phyloP scores from a whole-genome alignment of 2,329 filamentous ascomycete species.

The Cladosporium sp. region DNA sequence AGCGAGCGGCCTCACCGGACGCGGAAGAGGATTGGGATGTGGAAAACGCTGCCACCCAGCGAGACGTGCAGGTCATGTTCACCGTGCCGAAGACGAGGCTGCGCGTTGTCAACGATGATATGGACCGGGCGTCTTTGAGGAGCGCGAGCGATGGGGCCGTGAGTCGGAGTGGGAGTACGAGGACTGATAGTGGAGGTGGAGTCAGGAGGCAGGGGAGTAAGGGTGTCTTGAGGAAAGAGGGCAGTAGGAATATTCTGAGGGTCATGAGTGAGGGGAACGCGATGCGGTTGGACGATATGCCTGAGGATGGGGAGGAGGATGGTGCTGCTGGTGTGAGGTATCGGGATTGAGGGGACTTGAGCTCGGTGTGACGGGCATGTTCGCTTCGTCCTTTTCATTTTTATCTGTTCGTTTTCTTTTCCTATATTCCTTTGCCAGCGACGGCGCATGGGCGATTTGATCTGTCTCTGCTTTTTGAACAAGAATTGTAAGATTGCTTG shows the following conservation, averaged over 20 bases:
- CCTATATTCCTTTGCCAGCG: not conserved
- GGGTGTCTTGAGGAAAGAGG: too few species aligned
- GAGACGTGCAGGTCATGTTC: conserved; percentile 66
- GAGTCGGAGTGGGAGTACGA: conserved; percentile 18
- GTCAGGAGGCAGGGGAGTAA: conserved; percentile 16
- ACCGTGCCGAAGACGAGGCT: conserved; percentile 84
- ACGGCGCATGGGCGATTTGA: not conserved
- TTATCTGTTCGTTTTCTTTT: not conserved
- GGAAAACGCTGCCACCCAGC: conserved; percentile 41
- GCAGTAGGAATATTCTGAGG: conserved; percentile 15
- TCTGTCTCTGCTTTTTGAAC: not conserved
- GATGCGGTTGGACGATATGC: not conserved
- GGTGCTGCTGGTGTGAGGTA: not conserved
- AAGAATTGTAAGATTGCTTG: too few species aligned
- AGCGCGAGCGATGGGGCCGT: conserved; percentile 27
- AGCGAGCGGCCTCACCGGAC: conserved; percentile 16
- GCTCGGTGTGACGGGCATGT: too few species aligned
- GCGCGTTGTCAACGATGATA: conserved; percentile 80
- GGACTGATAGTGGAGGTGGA: not conserved
- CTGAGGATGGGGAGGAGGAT: not conserved
- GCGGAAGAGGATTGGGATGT: conserved; percentile 48
- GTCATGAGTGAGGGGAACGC: conserved; percentile 15
- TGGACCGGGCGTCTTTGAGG: conserved; percentile 35
- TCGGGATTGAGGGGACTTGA: not conserved
- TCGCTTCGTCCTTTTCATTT: too few species aligned